These are phyloP conservation scores for Vitis hybrid DNA, from an alignment of 177 flowering plant species.

Conservation along the genomic window DNA sequence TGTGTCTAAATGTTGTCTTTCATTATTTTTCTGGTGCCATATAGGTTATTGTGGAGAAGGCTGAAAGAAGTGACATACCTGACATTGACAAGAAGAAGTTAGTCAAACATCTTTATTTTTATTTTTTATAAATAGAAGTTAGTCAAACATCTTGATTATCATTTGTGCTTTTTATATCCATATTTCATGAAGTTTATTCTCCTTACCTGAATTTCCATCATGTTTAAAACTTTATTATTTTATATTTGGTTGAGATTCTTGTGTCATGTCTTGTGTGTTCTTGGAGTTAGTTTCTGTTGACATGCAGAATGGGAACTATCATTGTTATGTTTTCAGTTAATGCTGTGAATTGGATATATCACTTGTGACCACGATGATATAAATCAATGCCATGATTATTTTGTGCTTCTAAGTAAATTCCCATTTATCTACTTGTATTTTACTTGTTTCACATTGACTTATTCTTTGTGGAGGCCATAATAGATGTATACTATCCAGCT, in stretches of 20 bases:
- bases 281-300: no score
- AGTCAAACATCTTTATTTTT: slow-evolving; percentile 20
- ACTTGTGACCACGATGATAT: no score
- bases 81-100: slow-evolving; percentile 88
- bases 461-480: no score
- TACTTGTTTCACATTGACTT: no score
- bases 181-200: neutral
- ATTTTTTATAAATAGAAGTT: slow-evolving; percentile 7
- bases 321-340: no score
- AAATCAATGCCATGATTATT: no score
- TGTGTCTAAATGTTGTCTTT: neutral
- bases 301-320: no score
- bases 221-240: neutral
- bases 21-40: slow-evolving; percentile 1
- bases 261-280: no score
- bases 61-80: slow-evolving; percentile 76
- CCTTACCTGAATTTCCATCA: neutral
- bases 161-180: neutral
- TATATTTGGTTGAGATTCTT: neutral
- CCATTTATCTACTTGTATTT: no score
- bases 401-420: no score
- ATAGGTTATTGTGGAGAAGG: slow-evolving; percentile 85
- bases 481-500: no score
- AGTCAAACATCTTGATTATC: slow-evolving; percentile 20
- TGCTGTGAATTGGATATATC: no score